Evolutionary conservation across 1,139 yeast genomes (phyloP).

Genomic region (Geotrichum citri-aurantii): DNA sequence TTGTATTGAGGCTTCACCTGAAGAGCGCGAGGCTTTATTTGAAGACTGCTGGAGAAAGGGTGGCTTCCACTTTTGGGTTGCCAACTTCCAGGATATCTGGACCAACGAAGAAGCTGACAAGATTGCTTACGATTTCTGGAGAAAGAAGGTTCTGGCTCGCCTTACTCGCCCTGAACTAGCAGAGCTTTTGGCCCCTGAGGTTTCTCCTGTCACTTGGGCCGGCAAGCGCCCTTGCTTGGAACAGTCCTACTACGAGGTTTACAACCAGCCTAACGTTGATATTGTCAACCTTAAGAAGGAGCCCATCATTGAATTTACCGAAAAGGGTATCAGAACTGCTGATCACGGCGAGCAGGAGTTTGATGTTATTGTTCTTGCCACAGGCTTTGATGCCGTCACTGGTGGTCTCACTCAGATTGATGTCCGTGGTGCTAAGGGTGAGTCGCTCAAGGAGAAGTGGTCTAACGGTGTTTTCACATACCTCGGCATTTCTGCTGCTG

Average conservation of each 20-base stretch:
- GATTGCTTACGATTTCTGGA: constrained; percentile 31
- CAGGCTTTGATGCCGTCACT: constrained; percentile 35
- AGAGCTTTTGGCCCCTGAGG: constrained; percentile 29
- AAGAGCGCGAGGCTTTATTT: constrained; percentile 27
- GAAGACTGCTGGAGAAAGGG: constrained; percentile 26
- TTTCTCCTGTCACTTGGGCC: constrained; percentile 30
- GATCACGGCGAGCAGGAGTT: constrained; percentile 26
- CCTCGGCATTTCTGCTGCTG: constrained; percentile 28
- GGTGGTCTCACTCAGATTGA: constrained; percentile 32
- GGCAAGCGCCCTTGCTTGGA: constrained; percentile 33
- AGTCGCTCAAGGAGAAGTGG: constrained; percentile 28
- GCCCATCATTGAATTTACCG: constrained; percentile 28
- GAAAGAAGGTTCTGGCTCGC: constrained; percentile 25
- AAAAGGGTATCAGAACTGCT: constrained; percentile 25
- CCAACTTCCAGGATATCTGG: constrained; percentile 27
- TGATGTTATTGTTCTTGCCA: constrained; percentile 31
- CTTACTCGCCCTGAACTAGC: constrained; percentile 27
- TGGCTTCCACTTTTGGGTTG: constrained; percentile 30
- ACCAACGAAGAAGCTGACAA: constrained; percentile 27
- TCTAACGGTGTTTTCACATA: constrained; percentile 26
- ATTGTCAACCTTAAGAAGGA: constrained; percentile 28
- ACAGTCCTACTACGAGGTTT: constrained; percentile 29
- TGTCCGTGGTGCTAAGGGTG: constrained; percentile 25
- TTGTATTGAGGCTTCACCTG: constrained; percentile 23
- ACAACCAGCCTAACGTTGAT: constrained; percentile 31